phyloP scores from a whole-genome alignment of 257 asterid genomes.

The Anisodus acutangulus region DNA sequence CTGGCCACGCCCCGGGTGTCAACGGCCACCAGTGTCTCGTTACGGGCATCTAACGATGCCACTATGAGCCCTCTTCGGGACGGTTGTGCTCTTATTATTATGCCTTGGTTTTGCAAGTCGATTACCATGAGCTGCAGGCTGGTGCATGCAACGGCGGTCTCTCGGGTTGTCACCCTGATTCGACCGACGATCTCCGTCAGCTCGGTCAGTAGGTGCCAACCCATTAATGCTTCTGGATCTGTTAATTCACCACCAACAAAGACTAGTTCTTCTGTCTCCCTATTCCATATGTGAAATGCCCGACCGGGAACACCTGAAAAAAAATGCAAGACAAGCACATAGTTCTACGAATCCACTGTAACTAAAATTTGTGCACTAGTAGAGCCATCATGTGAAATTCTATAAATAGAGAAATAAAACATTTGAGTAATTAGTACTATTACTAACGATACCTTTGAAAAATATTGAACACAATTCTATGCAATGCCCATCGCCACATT shows the following conservation, averaged over 20 bases:
- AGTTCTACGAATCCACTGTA: not conserved
- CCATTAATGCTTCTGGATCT: constrained; percentile 83
- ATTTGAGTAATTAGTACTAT: not conserved
- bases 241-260: constrained; percentile 82
- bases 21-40: constrained; percentile 44
- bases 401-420: not conserved
- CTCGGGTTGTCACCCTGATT: constrained; percentile 57
- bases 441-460: not conserved
- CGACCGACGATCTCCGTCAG: constrained; percentile 65
- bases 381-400: not conserved
- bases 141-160: constrained; percentile 76
- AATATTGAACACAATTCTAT: not conserved
- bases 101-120: constrained; percentile 61
- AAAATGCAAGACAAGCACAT: not conserved
- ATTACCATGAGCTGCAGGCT: constrained; percentile 55
- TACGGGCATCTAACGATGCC: constrained; percentile 58
- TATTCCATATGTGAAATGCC: constrained; percentile 77
- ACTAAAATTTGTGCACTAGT: not conserved
- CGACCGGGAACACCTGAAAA: constrained; percentile 81
- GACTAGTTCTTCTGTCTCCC: constrained; percentile 67
- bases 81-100: constrained; percentile 53
- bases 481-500: not conserved
- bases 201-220: constrained; percentile 80
- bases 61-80: constrained; percentile 49
- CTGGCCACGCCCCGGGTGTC: constrained; percentile 57